These are phyloP conservation scores for Lithocarpus polystachyus DNA, from an alignment of 306 rosid genomes.

Conservation along the genomic window DNA sequence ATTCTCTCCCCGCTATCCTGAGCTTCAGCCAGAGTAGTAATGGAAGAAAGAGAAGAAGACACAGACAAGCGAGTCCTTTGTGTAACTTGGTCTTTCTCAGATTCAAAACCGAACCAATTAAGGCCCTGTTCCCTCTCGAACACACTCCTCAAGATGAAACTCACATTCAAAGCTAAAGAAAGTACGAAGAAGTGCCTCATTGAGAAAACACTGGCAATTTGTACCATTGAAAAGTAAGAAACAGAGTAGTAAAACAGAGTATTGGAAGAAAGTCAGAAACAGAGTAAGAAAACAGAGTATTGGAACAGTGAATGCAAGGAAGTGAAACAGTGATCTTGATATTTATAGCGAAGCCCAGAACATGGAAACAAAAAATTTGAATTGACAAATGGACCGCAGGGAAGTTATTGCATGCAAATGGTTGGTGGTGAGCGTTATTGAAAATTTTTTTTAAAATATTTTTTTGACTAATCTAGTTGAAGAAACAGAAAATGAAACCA, in stretches of 20 bases:
- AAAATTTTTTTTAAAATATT: not conserved
- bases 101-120: slow-evolving; percentile 7
- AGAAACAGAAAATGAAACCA: not conserved
- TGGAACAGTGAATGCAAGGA: not conserved
- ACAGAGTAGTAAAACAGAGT: not conserved
- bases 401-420: not conserved
- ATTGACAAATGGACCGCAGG: slow-evolving; percentile 20
- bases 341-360: no score
- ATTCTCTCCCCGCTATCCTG: slow-evolving; percentile 36
- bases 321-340: not conserved
- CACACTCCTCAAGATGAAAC: slow-evolving; percentile 45
- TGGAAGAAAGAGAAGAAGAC: slow-evolving; percentile 25
- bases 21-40: slow-evolving; percentile 20
- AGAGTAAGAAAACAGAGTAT: not conserved
- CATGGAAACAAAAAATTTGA: not conserved
- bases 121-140: slow-evolving; percentile 25
- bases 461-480: no score
- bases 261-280: not conserved
- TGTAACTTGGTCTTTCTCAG: slow-evolving; percentile 20
- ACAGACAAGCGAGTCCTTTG: slow-evolving; percentile 33
- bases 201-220: slow-evolving; percentile 28
- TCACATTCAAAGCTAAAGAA: slow-evolving; percentile 68
- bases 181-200: slow-evolving; percentile 51
- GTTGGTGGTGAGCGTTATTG: not conserved
- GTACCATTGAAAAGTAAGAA: slow-evolving; percentile 30